Evolutionary conservation across 2,329 filamentous ascomycete genomes (phyloP).

Genomic region (Microcyclospora pomicola): DNA sequence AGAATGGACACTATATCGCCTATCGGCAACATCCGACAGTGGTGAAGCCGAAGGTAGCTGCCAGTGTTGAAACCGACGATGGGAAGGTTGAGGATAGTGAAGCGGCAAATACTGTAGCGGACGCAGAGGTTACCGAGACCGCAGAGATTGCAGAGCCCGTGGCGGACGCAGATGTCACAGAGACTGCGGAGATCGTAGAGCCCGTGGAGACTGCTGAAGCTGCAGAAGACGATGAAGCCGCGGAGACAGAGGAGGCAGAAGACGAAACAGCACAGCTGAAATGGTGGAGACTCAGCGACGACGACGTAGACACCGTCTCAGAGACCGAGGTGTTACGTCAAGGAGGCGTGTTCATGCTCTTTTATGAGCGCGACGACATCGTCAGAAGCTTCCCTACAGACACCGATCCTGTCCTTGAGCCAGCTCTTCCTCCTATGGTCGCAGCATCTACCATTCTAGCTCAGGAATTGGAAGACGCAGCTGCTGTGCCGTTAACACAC

Average conservation of each 20-base stretch:
- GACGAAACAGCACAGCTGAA: constrained; percentile 28
- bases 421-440: too few relatives aligned
- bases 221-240: constrained; percentile 1
- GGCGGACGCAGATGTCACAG: constrained; percentile 2
- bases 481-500: too few relatives aligned
- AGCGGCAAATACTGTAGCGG: constrained; percentile 7
- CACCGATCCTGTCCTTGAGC: too few relatives aligned
- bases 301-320: constrained; percentile 60
- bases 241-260: neutral
- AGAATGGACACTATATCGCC: constrained; percentile 81
- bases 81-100: constrained; percentile 13
- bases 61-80: neutral
- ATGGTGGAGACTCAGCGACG: constrained; percentile 90
- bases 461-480: too few relatives aligned
- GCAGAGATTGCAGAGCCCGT: neutral
- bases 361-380: constrained; percentile 55
- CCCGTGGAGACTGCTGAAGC: constrained; percentile 1
- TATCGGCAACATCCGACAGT: constrained; percentile 76
- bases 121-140: neutral
- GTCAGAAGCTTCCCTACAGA: too few relatives aligned
- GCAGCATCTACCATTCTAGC: too few relatives aligned
- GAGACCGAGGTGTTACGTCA: constrained; percentile 62
- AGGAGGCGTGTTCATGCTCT: constrained; percentile 88
- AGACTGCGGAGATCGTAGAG: neutral
- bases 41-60: constrained; percentile 1